phyloP scores from a whole-genome alignment of 495 filamentous ascomycete genomes.

The Penicillium egyptiacum region DNA sequence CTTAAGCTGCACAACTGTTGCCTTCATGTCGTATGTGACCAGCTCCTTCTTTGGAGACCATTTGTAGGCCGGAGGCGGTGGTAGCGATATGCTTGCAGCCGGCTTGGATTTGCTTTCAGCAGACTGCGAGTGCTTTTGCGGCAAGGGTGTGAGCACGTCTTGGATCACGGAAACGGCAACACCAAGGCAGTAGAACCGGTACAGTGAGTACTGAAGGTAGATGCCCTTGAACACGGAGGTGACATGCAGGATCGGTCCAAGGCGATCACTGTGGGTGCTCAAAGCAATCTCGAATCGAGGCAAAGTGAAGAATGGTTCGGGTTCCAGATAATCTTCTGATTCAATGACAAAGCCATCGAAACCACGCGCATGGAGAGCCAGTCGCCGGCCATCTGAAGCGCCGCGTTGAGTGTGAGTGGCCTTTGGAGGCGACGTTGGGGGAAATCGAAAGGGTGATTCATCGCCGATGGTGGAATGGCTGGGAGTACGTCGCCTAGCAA shows the following conservation, averaged over 20 bases:
- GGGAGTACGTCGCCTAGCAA: constrained; percentile 55
- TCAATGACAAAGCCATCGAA: constrained; percentile 90
- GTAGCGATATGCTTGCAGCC: constrained; percentile 22
- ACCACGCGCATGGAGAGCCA: constrained; percentile 76
- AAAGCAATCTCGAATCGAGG: constrained; percentile 85
- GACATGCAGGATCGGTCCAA: constrained; percentile 84
- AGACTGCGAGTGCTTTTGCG: constrained; percentile 17
- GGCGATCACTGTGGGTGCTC: constrained; percentile 77
- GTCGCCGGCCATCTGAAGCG: constrained; percentile 77
- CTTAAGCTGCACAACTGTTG: constrained; percentile 80
- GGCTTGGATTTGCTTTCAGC: constrained; percentile 14
- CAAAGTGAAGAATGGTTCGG: constrained; percentile 81
- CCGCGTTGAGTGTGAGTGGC: constrained; percentile 52
- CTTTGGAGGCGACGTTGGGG: constrained; percentile 60
- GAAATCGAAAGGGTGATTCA: constrained; percentile 53
- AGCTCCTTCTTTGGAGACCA: constrained; percentile 56
- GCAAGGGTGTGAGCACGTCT: constrained; percentile 64
- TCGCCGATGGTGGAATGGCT: constrained; percentile 55
- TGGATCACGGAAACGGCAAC: constrained; percentile 75
- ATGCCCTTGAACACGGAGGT: constrained; percentile 77
- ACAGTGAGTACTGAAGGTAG: constrained; percentile 85
- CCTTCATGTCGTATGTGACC: constrained; percentile 77
- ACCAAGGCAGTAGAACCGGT: constrained; percentile 87
- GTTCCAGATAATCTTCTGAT: constrained; percentile 76
- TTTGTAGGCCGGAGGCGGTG: constrained; percentile 32